Conservation (phyloP, 768 basidiomycete genomes). For the Lentinula sp. region DNA sequence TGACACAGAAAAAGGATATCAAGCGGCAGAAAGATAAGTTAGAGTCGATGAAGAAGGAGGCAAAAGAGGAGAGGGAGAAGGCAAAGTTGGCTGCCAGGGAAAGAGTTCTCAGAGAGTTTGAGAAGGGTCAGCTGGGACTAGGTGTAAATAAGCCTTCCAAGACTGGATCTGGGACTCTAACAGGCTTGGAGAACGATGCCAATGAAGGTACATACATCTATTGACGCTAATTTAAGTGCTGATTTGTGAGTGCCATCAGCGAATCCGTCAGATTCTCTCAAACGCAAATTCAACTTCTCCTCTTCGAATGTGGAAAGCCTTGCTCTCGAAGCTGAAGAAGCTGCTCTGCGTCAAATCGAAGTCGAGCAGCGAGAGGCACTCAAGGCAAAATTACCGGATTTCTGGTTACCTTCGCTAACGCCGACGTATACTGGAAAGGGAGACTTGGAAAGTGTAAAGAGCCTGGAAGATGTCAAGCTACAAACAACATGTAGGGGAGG, state of each 20-base stretch:
- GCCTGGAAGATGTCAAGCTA: constrained; percentile 74
- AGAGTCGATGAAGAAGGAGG: constrained; percentile 67
- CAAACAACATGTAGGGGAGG: constrained; percentile 88
- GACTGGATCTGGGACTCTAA: constrained; percentile 27
- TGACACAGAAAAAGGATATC: constrained; percentile 88
- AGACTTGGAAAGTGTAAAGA: constrained; percentile 56
- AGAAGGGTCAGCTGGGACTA: constrained; percentile 72
- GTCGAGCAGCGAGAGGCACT: constrained; percentile 80
- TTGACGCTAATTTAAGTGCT: not conserved
- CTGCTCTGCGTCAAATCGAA: constrained; percentile 77
- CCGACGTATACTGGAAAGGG: constrained; percentile 68
- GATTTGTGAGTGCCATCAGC: constrained; percentile 36
- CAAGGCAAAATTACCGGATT: constrained; percentile 88
- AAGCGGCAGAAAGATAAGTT: constrained; percentile 83
- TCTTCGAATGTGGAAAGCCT: constrained; percentile 62
- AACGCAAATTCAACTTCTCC: constrained; percentile 87
- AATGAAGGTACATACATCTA: constrained; percentile 1
- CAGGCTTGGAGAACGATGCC: constrained; percentile 32
- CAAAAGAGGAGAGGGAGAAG: constrained; percentile 69
- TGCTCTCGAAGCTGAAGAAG: constrained; percentile 80
- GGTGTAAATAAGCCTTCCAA: constrained; percentile 27
- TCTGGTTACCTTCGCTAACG: constrained; percentile 93
- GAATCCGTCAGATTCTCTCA: constrained; percentile 19
- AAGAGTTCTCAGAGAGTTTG: constrained; percentile 86
- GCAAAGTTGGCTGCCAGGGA: constrained; percentile 76